phyloP scores from a whole-genome alignment of 164 flowering plant species.

The Amborella trichopoda region DNA sequence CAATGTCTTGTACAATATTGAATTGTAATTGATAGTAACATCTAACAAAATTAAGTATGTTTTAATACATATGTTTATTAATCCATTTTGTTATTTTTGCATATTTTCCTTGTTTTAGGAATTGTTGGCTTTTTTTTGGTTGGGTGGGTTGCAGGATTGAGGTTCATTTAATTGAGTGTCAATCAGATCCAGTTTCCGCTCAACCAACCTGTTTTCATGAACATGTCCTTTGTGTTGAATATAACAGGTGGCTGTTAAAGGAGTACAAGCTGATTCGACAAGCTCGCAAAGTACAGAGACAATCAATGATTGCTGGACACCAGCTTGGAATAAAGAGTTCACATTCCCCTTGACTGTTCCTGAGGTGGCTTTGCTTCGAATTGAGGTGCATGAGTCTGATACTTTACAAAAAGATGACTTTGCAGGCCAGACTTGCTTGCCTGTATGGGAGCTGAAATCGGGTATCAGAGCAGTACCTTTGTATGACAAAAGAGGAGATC shows the following conservation, averaged over 20 bases:
- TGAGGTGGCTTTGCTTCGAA: constrained; percentile 35
- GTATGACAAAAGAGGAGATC: constrained; percentile 19
- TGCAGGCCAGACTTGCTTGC: constrained; percentile 41
- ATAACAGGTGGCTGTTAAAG: constrained; percentile 38
- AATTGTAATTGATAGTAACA: no score
- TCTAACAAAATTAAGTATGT: no score
- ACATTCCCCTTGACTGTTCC: constrained; percentile 34
- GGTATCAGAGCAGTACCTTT: constrained; percentile 50
- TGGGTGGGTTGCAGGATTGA: no score
- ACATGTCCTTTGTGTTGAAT: not conserved
- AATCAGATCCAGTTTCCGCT: no score
- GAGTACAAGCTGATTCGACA: constrained; percentile 28
- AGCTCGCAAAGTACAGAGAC: constrained; percentile 23
- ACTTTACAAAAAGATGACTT: constrained; percentile 35
- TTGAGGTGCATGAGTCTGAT: constrained; percentile 40
- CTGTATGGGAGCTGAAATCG: constrained; percentile 29
- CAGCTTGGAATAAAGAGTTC: constrained; percentile 36
- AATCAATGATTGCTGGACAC: constrained; percentile 32
- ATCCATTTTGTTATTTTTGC: no score
- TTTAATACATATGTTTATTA: no score
- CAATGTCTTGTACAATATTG: no score
- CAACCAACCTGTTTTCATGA: not conserved
- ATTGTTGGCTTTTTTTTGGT: no score
- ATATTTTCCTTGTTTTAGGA: no score
- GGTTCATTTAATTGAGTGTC: no score